Evolutionary conservation across 768 basidiomycete genomes (phyloP), one percentile per base, ranked within the genome.

Genomic region (Gautieria morchelliformis): DNA sequence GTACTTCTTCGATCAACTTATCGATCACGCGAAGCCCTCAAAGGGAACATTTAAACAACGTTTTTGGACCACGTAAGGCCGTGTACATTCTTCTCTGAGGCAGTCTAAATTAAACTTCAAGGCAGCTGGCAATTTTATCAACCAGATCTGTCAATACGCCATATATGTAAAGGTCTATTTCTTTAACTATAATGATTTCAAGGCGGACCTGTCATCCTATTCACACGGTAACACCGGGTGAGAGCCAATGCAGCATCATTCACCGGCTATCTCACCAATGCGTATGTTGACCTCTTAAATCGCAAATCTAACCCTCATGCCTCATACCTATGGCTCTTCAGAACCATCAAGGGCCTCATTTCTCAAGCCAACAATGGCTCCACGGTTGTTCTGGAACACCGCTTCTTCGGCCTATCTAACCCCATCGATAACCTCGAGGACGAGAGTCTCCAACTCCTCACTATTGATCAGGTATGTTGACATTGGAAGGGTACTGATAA

Each of bases 41-140:
- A 70, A 79, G 20, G 87, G 87, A 19, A 88, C 85, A n/a, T 89
- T 89, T 70, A 73, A 81, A 65, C 87, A 88, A 68, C 78, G 87
- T 37, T 88, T 77, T 68, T 88, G 84, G 84, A 74, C 79, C 59
- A 80, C 80, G 32, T 84, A 74, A 67, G 32, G 6, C 4, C 19
- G 1, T 46, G 17, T 20, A 14, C 33, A 11, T 32, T 33, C 6
- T 48, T 1, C 19, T 10, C 19, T 46, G 33, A 44, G 33, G 40
- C 22, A 35, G 51, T 35, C 56, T 49, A 11, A 60, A 50, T 9
- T 33, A 59, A 50, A 1, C 5, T 14, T 40, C 7, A 32, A 27
- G 12, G 11, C 32, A 59, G 45, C 7, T 53, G 32, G 51, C 52
- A 44, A 45, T 52, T 54, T 15, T 56, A 42, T 14, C 27, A 30